phyloP scores from a whole-genome alignment of 148 eudicot species.

The Euryodendron excelsum region DNA sequence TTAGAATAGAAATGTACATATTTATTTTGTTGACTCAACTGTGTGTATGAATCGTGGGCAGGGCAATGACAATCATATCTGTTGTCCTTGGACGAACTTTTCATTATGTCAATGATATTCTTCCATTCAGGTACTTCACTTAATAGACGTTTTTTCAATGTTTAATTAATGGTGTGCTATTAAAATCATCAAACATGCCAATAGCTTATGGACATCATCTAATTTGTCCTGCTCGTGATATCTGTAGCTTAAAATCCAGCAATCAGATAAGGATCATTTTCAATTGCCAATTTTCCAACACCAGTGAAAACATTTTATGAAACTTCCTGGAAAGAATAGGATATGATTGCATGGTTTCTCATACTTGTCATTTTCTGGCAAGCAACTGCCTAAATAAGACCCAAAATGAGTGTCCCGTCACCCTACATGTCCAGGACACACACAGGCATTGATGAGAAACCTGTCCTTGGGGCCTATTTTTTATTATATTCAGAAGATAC shows the following conservation, averaged over 20 bases:
- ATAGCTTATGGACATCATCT: not conserved
- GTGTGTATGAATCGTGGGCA: constrained; percentile 31
- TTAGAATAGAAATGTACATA: too few species aligned
- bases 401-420: not conserved
- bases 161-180: not conserved
- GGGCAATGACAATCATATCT: constrained; percentile 87
- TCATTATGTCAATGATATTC: too few species aligned
- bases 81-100: constrained; percentile 88
- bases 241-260: not conserved
- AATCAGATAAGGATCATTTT: not conserved
- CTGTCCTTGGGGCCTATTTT: too few species aligned
- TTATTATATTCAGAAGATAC: not conserved
- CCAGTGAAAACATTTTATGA: too few species aligned
- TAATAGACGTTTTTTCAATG: not conserved
- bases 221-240: not conserved
- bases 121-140: constrained; percentile 74
- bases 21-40: not conserved
- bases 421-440: not conserved
- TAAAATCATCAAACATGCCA: not conserved
- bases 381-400: constrained; percentile 4
- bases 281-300: not conserved
- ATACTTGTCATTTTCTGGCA: not conserved
- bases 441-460: too few species aligned
- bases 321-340: not conserved
- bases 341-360: not conserved